Base-by-base conservation (phyloP, 306 rosid species). In the Ormosia semicastrata region DNA sequence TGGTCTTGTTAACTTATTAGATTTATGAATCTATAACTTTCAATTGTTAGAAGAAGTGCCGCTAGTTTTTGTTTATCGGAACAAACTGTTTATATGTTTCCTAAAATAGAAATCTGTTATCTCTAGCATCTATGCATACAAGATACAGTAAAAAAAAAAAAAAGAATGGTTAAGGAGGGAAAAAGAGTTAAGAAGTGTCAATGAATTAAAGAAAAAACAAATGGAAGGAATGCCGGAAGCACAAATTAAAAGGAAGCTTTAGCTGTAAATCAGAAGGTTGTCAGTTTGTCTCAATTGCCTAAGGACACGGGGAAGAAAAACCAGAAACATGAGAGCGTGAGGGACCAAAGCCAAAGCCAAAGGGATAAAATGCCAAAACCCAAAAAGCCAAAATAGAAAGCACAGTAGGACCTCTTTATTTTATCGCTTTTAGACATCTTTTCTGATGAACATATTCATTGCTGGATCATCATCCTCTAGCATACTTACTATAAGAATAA, bases 311-410 rank as follows among this genome's bases (percentile, higher is more conserved):
- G n/a, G 11, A 47, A 13, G 8, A 46, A 41, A 41, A 41, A 41
- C 50, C 50, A 44, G 50, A 15, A 47, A 36, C n/a, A 3, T 34
- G 29, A 10, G 17, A 30, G 5, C 0, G 10, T 7, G 54, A 44
- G 66, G 81, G 65, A n/a, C 52, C 73, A 49, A 52, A 18, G 15
- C 12, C 65, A 77, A 65, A 29, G 46, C 9, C 15, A 9, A 40
- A 34, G 18, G 60, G 46, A 24, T 66, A 78, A 67, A 75, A 75
- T 43, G 30, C 41, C 70, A 37, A 80, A 71, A 60, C 0, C 30
- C 34, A 7, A 65, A 54, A 74, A 12, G 69, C 66, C 80, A 52
- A 73, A 56, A 43, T 6, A 56, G 39, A 18, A 68, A 82, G 75
- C 77, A 49, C 9, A 49, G 40, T 58, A 29, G 66, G 53, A 58